Conservation (phyloP, 768 basidiomycete genomes). For the Ramaria rubella region DNA sequence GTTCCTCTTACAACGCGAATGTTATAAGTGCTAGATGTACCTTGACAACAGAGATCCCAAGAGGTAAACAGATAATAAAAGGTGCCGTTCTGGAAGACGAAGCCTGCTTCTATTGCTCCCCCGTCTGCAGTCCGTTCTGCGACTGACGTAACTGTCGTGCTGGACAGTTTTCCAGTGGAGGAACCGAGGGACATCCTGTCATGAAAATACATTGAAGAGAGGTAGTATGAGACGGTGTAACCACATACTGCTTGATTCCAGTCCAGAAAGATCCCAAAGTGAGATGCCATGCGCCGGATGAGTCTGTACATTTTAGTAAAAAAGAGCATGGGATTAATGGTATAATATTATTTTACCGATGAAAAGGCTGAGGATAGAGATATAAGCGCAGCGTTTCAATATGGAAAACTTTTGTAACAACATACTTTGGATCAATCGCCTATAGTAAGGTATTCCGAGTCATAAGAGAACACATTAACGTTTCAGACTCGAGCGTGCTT, state of each 20-base stretch:
- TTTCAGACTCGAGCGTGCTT: too few species aligned
- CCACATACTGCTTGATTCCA: slow-evolving; percentile 40
- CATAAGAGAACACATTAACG: too few species aligned
- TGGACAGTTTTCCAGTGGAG: slow-evolving; percentile 37
- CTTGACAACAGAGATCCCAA: slow-evolving; percentile 49
- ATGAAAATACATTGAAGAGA: background rate
- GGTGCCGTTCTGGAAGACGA: slow-evolving; percentile 36
- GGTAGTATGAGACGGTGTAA: background rate
- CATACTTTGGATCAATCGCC: slow-evolving; percentile 51
- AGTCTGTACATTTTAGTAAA: slow-evolving; percentile 22
- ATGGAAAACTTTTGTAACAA: background rate
- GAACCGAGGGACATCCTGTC: slow-evolving; percentile 22
- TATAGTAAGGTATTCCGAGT: slow-evolving; percentile 17
- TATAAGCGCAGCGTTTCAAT: background rate
- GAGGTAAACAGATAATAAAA: slow-evolving; percentile 52
- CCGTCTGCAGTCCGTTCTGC: slow-evolving; percentile 38
- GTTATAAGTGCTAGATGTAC: slow-evolving; percentile 49
- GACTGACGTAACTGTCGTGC: slow-evolving; percentile 34
- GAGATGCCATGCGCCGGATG: slow-evolving; percentile 38
- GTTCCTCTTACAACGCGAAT: slow-evolving; percentile 49
- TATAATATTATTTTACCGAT: slow-evolving; percentile 6
- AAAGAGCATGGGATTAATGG: background rate
- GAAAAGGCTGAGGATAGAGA: slow-evolving; percentile 18
- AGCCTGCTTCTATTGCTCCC: slow-evolving; percentile 46
- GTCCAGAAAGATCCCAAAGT: slow-evolving; percentile 52